Conservation (phyloP, 768 basidiomycete species). For the Boletellus ananiceps region DNA sequence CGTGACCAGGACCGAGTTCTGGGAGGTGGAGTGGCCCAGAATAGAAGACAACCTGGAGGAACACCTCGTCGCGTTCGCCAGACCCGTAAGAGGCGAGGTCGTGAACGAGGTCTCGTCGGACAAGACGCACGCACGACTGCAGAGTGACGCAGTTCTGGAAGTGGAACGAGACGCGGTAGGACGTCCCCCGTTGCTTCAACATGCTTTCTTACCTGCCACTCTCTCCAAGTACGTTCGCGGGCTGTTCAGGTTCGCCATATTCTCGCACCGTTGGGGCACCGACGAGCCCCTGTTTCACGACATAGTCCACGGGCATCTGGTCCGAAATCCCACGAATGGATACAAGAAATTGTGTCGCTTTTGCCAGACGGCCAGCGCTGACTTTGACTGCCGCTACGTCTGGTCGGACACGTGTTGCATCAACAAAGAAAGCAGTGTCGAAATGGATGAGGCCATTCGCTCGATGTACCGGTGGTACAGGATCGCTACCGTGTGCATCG, state of each 20-base stretch:
- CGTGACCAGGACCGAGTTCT: slow-evolving; percentile 9
- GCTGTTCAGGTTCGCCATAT: slow-evolving; percentile 15
- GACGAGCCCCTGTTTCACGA: slow-evolving; percentile 16
- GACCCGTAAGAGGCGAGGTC: neutral
- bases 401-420: slow-evolving; percentile 2
- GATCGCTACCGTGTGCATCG: neutral
- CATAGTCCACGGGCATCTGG: neutral
- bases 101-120: neutral
- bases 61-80: neutral
- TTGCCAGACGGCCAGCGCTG: neutral
- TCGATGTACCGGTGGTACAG: slow-evolving; percentile 6
- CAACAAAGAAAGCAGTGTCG: neutral
- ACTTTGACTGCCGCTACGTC: neutral
- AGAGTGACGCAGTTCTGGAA: neutral
- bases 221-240: neutral
- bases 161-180: too few species aligned
- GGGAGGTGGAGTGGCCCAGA: slow-evolving; percentile 9
- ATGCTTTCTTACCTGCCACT: neutral
- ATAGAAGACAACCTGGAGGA: neutral
- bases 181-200: too few species aligned
- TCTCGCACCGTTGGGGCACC: slow-evolving; percentile 10
- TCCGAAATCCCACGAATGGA: neutral
- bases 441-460: slow-evolving; percentile 2
- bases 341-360: neutral
- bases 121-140: neutral